Conservation (phyloP, 2,329 filamentous ascomycete genomes). For the Pleoardoris graminearum region DNA sequence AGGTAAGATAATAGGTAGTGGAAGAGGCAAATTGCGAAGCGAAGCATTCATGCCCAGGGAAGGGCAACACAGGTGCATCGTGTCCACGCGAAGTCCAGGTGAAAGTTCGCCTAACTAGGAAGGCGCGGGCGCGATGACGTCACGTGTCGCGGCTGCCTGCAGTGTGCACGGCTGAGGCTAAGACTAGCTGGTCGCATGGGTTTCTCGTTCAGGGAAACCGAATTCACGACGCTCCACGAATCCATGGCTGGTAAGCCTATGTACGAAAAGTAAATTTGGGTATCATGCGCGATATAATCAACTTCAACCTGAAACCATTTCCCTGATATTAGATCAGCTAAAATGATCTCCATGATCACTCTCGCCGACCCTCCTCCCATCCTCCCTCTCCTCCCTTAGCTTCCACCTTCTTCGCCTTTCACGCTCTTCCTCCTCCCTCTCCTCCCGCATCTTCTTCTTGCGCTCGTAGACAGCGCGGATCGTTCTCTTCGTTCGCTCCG, state of each 20-base stretch:
- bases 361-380: constrained; percentile 60
- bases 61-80: no score
- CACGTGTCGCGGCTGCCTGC: constrained; percentile 2
- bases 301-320: background rate
- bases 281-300: constrained; percentile 7
- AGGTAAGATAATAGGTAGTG: background rate
- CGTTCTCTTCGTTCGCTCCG: constrained; percentile 74
- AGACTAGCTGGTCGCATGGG: no score
- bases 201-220: no score
- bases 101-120: background rate
- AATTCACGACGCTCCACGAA: no score
- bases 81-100: no score
- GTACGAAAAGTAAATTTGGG: constrained; percentile 6
- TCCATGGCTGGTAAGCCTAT: no score
- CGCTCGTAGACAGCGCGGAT: constrained; percentile 90
- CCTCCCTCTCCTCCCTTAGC: constrained; percentile 52
- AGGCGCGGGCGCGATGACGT: constrained; percentile 5
- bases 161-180: no score
- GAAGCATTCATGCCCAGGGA: background rate
- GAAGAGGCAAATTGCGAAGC: background rate
- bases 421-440: constrained; percentile 50
- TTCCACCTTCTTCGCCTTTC: constrained; percentile 44
- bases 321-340: constrained; percentile 49
- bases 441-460: constrained; percentile 72
- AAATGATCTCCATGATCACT: constrained; percentile 66